phyloP scores from a whole-genome alignment of 306 rosid species.

The Glycine soja region DNA sequence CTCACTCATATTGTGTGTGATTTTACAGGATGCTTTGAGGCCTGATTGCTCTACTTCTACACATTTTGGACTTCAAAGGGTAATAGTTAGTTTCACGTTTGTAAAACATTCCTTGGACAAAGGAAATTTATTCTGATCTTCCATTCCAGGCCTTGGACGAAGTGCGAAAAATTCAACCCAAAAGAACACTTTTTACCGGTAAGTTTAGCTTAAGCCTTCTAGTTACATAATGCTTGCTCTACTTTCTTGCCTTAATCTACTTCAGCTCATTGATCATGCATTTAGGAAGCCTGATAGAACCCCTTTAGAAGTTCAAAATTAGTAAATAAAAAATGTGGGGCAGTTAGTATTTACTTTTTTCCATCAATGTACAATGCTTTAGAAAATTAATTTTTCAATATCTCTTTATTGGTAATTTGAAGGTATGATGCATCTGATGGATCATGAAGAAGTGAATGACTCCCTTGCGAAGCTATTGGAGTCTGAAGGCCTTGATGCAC shows the following conservation, averaged over 20 bases:
- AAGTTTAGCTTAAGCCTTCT: slow-evolving; percentile 42
- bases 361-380: slow-evolving; percentile 8
- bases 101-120: slow-evolving; percentile 20
- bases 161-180: slow-evolving; percentile 90
- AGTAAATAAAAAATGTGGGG: not conserved
- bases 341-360: slow-evolving; percentile 19
- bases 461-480: slow-evolving; percentile 68
- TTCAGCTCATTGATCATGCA: slow-evolving; percentile 25
- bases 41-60: slow-evolving; percentile 88
- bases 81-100: slow-evolving; percentile 47
- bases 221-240: slow-evolving; percentile 29
- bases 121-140: slow-evolving; percentile 32
- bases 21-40: slow-evolving; percentile 81
- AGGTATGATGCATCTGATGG: slow-evolving; percentile 99
- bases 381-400: not conserved
- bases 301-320: slow-evolving; percentile 1
- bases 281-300: slow-evolving; percentile 12
- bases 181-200: slow-evolving; percentile 91
- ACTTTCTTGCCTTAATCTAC: slow-evolving; percentile 29
- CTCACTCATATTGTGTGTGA: slow-evolving; percentile 35
- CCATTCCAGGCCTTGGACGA: slow-evolving; percentile 83
- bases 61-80: slow-evolving; percentile 96
- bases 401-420: slow-evolving; percentile 45
- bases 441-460: slow-evolving; percentile 81
- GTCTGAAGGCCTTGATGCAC: slow-evolving; percentile 84